phyloP scores from a whole-genome alignment of 225 moss, liverwort and hornwort genomes.

The Asterella californica region DNA sequence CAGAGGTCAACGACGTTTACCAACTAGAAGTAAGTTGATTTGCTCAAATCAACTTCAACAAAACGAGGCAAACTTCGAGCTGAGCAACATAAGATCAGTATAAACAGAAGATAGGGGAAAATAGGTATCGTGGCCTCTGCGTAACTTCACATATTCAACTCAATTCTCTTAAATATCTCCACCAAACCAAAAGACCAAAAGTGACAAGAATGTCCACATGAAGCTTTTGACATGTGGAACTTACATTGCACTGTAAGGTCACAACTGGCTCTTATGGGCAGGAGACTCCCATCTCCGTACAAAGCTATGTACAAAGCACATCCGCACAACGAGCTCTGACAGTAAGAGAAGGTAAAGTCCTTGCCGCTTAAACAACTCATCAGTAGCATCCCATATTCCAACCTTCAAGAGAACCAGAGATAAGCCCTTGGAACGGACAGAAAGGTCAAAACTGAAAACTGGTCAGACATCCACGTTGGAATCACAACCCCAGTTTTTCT shows the following conservation, averaged over 20 bases:
- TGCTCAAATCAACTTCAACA: too few relatives aligned
- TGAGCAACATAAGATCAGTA: too few relatives aligned
- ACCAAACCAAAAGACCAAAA: too few relatives aligned
- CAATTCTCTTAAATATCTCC: too few relatives aligned
- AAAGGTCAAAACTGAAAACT: constrained; percentile 10
- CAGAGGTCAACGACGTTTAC: too few relatives aligned
- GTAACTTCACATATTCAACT: too few relatives aligned
- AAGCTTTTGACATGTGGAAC: neutral
- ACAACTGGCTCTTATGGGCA: neutral
- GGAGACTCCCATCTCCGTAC: neutral
- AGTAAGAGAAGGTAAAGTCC: neutral
- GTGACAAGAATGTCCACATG: too few relatives aligned
- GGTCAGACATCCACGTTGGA: neutral
- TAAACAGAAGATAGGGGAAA: too few relatives aligned
- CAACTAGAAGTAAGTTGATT: too few relatives aligned
- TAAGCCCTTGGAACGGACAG: neutral
- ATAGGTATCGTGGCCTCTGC: too few relatives aligned
- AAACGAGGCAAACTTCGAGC: too few relatives aligned
- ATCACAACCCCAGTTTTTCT: neutral
- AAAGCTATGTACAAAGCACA: constrained; percentile 1
- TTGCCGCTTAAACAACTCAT: neutral
- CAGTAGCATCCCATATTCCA: neutral
- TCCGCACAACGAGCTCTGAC: neutral
- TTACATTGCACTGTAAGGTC: neutral
- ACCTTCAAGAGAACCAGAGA: neutral